phyloP scores from a whole-genome alignment of 2,329 filamentous ascomycete species.

The Xylariales sp. region DNA sequence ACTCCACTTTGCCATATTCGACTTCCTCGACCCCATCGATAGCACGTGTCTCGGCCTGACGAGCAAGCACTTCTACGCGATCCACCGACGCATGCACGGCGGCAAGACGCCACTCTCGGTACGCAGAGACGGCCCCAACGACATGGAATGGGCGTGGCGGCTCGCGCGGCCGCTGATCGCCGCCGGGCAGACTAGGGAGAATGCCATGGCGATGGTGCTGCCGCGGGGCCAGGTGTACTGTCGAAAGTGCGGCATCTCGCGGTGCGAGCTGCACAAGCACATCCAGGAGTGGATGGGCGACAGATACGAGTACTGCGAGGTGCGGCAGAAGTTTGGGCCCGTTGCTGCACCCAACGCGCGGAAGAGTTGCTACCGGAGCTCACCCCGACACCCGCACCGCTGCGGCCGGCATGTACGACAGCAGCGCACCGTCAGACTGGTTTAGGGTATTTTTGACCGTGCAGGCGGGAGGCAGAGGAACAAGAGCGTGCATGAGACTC shows the following conservation, averaged over 20 bases:
- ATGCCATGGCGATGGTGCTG: constrained; percentile 41
- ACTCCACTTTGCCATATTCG: constrained; percentile 56
- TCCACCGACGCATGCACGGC: constrained; percentile 53
- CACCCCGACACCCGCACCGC: constrained; percentile 51
- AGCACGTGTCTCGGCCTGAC: constrained; percentile 58
- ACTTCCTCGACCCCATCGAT: constrained; percentile 61
- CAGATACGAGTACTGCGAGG: constrained; percentile 54
- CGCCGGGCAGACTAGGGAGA: constrained; percentile 11
- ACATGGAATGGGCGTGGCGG: constrained; percentile 61
- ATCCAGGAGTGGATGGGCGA: constrained; percentile 56
- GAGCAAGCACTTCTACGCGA: constrained; percentile 52
- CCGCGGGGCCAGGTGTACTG: constrained; percentile 58
- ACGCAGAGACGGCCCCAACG: constrained; percentile 56
- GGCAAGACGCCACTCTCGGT: constrained; percentile 51
- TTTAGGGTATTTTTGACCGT: constrained; percentile 10
- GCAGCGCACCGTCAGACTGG: constrained; percentile 25
- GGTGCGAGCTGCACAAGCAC: constrained; percentile 61
- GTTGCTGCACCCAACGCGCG: constrained; percentile 41
- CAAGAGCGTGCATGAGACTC: neutral
- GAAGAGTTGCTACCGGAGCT: constrained; percentile 54
- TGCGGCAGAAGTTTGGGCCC: constrained; percentile 52
- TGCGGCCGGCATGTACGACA: constrained; percentile 50
- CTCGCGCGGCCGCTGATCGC: constrained; percentile 40
- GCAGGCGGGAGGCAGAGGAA: neutral
- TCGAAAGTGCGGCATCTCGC: constrained; percentile 55